A percentile compares a stretch with the other conserved stretches of the same genome.
Evolutionary conservation across 306 rosid genomes (phyloP).

Genomic region (Delonix regia): DNA sequence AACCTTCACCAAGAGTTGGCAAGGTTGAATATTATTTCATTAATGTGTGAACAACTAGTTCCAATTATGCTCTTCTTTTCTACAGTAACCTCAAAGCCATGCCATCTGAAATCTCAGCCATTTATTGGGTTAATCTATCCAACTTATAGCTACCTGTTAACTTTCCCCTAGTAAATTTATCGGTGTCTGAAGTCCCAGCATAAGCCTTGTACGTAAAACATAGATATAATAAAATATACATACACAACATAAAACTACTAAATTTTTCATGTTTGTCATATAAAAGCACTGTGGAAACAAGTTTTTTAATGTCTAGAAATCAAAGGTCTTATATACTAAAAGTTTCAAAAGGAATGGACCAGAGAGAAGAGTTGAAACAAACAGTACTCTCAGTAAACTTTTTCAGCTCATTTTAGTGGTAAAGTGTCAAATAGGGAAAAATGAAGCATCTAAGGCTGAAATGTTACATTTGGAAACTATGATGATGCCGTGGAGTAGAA

Average conservation of each 20-base stretch:
- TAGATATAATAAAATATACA: too few relatives aligned
- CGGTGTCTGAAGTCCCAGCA: neutral
- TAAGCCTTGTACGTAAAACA: neutral
- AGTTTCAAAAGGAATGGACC: too few relatives aligned
- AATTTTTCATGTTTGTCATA: too few relatives aligned
- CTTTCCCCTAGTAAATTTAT: neutral
- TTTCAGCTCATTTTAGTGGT: neutral
- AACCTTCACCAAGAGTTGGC: neutral
- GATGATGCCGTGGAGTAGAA: conserved; percentile 36
- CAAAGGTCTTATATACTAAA: too few relatives aligned
- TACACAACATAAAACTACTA: too few relatives aligned
- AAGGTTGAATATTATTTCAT: neutral
- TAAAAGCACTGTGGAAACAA: too few relatives aligned
- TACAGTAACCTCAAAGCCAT: neutral
- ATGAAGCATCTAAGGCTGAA: conserved; percentile 19
- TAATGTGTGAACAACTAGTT: neutral
- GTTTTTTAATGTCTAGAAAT: too few relatives aligned
- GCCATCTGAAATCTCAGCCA: neutral
- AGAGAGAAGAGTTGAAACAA: too few relatives aligned
- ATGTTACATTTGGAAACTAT: neutral
- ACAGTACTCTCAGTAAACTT: neutral
- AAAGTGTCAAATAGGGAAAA: neutral
- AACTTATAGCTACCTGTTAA: neutral
- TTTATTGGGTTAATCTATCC: neutral
- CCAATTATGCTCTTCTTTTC: neutral